Percentiles rank a stretch among this genome's conserved stretches.
Evolutionary conservation across 768 basidiomycete genomes (phyloP).

Genomic region (Nidularia pulvinata): DNA sequence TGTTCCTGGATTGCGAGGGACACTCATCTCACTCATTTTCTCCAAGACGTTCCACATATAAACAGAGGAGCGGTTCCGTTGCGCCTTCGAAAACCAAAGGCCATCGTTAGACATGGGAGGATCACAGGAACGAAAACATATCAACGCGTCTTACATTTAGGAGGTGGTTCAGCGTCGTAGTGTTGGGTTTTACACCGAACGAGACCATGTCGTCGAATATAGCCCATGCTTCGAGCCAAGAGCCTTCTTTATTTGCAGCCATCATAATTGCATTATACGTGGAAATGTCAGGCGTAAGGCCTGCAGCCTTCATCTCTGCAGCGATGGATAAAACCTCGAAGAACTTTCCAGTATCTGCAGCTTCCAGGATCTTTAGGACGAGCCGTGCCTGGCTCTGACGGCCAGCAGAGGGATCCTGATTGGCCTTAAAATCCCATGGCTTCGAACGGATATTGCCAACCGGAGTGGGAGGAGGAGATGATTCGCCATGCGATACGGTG

Average conservation of each 20-base stretch:
- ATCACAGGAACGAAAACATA: slow-evolving; percentile 6
- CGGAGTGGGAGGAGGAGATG: background rate
- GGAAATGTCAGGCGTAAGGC: slow-evolving; percentile 48
- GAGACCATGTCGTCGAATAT: slow-evolving; percentile 69
- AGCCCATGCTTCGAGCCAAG: slow-evolving; percentile 57
- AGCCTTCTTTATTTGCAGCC: slow-evolving; percentile 33
- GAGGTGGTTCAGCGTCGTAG: slow-evolving; percentile 56
- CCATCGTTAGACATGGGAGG: background rate
- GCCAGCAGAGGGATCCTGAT: background rate
- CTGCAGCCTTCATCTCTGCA: slow-evolving; percentile 55
- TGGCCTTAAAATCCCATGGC: slow-evolving; percentile 3
- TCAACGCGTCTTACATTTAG: slow-evolving; percentile 43
- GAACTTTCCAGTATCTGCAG: slow-evolving; percentile 33
- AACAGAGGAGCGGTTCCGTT: slow-evolving; percentile 31
- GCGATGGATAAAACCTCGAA: slow-evolving; percentile 41
- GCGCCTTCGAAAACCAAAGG: slow-evolving; percentile 33
- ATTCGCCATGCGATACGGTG: background rate
- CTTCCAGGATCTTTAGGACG: slow-evolving; percentile 26
- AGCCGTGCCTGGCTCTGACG: background rate
- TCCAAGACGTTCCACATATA: slow-evolving; percentile 49
- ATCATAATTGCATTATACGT: slow-evolving; percentile 63
- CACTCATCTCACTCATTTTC: slow-evolving; percentile 49
- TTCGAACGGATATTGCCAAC: background rate
- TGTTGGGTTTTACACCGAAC: slow-evolving; percentile 45
- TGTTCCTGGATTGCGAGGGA: slow-evolving; percentile 51